Evolutionary conservation across 768 basidiomycete genomes (phyloP).

Genomic region (Baorangia bicolor): DNA sequence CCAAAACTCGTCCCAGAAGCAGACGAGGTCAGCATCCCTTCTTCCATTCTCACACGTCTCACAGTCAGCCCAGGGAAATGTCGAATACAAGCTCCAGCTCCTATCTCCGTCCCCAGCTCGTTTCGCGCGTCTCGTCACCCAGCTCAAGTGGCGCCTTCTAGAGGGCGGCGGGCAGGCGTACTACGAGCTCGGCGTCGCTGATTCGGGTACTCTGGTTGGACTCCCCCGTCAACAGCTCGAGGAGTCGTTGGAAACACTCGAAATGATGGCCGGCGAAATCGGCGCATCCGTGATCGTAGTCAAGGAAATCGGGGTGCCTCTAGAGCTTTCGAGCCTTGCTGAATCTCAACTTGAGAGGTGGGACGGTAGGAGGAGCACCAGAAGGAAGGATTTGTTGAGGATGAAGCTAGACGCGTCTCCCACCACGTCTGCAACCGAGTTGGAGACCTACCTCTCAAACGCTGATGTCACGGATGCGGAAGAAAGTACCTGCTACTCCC

Average conservation of each 20-base stretch:
- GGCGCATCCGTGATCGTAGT: conserved; percentile 90
- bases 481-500: conserved; percentile 20
- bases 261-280: conserved; percentile 92
- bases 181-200: conserved; percentile 82
- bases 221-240: conserved; percentile 73
- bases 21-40: conserved; percentile 47
- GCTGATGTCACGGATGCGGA: conserved; percentile 42
- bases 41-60: neutral
- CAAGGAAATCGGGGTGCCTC: conserved; percentile 81
- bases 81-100: conserved; percentile 94
- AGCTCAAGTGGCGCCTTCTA: conserved; percentile 91
- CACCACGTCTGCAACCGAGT: conserved; percentile 37
- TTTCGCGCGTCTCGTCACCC: conserved; percentile 84
- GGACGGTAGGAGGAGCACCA: conserved; percentile 38
- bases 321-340: conserved; percentile 40
- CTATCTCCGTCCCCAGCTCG: conserved; percentile 73
- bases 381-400: conserved; percentile 33
- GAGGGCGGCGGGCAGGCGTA: conserved; percentile 84
- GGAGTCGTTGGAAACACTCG: conserved; percentile 79
- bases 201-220: conserved; percentile 85
- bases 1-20: conserved; percentile 75
- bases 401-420: conserved; percentile 32
- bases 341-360: conserved; percentile 34
- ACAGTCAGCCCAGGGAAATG: conserved; percentile 60
- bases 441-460: conserved; percentile 37